These are phyloP conservation scores for Lodderomyces elongisporus DNA, from an alignment of 1,139 yeast genomes.

Conservation along the genomic window DNA sequence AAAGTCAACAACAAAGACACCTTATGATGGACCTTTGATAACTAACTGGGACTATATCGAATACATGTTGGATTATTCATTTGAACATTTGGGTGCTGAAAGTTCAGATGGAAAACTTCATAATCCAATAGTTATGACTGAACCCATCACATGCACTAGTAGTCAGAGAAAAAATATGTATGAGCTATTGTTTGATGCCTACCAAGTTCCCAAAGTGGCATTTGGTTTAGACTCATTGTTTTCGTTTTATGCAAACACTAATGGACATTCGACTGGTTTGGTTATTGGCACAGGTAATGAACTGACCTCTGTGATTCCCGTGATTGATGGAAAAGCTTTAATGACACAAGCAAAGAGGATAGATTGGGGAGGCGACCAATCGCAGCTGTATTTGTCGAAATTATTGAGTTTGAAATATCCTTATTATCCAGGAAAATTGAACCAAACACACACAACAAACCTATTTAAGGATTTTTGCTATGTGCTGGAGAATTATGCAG, in stretches of 20 bases:
- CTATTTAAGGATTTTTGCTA: constrained; percentile 76
- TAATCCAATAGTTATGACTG: constrained; percentile 82
- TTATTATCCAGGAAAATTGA: constrained; percentile 73
- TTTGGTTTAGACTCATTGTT: constrained; percentile 82
- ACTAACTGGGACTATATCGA: constrained; percentile 94
- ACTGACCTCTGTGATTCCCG: constrained; percentile 79
- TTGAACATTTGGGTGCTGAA: constrained; percentile 69
- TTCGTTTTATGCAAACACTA: constrained; percentile 54
- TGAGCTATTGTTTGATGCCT: constrained; percentile 79
- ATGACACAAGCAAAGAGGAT: constrained; percentile 71
- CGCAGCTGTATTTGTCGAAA: constrained; percentile 58
- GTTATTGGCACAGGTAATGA: constrained; percentile 82
- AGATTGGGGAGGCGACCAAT: constrained; percentile 87
- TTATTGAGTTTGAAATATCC: constrained; percentile 83
- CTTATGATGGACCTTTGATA: constrained; percentile 81
- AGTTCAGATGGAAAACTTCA: constrained; percentile 51
- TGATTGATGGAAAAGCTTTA: constrained; percentile 60
- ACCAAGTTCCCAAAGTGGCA: constrained; percentile 65
- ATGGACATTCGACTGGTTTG: constrained; percentile 48
- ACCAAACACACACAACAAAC: constrained; percentile 57
- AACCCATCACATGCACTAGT: constrained; percentile 64
- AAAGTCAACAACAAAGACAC: constrained; percentile 65
- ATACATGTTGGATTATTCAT: constrained; percentile 73
- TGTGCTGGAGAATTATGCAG: constrained; percentile 61
- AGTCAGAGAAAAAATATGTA: constrained; percentile 70